These are phyloP conservation scores for Linum tenue DNA, from an alignment of 345 rosid genomes.

Conservation along the genomic window DNA sequence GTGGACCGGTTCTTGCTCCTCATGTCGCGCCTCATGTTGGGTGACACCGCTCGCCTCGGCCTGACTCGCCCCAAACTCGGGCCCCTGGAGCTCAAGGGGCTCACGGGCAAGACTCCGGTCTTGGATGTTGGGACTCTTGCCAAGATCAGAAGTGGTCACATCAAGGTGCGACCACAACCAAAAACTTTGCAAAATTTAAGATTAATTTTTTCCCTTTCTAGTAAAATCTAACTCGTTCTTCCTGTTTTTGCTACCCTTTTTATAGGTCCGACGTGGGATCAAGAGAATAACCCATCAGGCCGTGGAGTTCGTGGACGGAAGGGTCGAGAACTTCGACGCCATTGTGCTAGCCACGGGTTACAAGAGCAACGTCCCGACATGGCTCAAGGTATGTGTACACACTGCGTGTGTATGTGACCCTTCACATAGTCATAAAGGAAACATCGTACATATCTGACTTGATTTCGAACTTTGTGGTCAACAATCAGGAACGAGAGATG, in stretches of 20 bases:
- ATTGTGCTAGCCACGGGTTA: constrained; percentile 83
- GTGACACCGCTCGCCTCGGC: constrained; percentile 52
- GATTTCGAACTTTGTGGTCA: not conserved
- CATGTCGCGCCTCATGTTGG: constrained; percentile 44
- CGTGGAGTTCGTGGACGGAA: constrained; percentile 76
- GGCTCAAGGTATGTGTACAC: constrained; percentile 56
- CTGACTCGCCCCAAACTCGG: constrained; percentile 63
- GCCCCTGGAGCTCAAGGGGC: constrained; percentile 59
- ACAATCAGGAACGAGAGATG: constrained; percentile 45
- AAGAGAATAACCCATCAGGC: constrained; percentile 34
- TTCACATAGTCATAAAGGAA: too few relatives aligned
- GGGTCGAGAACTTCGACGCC: constrained; percentile 48
- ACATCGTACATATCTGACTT: not conserved
- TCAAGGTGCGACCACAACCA: constrained; percentile 42
- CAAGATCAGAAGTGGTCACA: constrained; percentile 53
- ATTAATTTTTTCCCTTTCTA: not conserved
- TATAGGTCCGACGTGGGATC: constrained; percentile 53
- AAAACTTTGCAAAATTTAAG: not conserved
- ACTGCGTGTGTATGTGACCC: not conserved
- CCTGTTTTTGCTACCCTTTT: not conserved
- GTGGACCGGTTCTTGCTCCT: constrained; percentile 57
- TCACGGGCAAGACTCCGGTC: constrained; percentile 79
- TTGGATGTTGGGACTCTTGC: constrained; percentile 69
- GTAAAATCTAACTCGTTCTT: not conserved
- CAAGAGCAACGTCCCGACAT: constrained; percentile 67